phyloP scores from a whole-genome alignment of 257 asterid genomes.

The Solanum virginianum region DNA sequence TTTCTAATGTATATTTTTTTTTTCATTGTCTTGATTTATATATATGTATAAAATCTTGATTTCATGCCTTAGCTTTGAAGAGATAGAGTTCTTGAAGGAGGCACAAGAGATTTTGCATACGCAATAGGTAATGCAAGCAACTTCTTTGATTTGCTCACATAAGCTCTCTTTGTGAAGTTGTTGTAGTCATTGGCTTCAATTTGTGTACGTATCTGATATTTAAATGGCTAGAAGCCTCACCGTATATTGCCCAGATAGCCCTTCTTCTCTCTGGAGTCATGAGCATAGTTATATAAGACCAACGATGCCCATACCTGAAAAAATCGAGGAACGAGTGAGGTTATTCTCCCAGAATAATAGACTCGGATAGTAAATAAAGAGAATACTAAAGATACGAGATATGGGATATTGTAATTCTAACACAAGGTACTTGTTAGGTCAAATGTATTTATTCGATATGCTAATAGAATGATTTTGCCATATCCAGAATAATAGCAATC shows the following conservation, averaged over 20 bases:
- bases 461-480: background rate
- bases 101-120: slow-evolving; percentile 73
- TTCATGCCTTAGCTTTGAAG: slow-evolving; percentile 34
- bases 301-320: slow-evolving; percentile 85
- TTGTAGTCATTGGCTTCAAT: slow-evolving; percentile 91
- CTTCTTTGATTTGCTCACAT: slow-evolving; percentile 83
- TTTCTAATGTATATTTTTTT: background rate
- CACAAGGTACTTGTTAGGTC: background rate
- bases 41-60: background rate
- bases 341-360: background rate
- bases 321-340: background rate
- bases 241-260: slow-evolving; percentile 99
- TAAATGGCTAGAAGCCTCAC: slow-evolving; percentile 28
- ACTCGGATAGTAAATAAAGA: background rate
- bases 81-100: slow-evolving; percentile 40
- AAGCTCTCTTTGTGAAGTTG: slow-evolving; percentile 89
- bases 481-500: background rate
- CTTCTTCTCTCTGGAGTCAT: slow-evolving; percentile 93
- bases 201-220: background rate
- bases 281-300: slow-evolving; percentile 61
- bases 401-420: background rate
- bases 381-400: background rate
- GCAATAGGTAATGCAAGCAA: slow-evolving; percentile 78
- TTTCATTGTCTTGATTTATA: background rate
- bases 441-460: background rate